Evolutionary conservation across 163 green algal species (phyloP), one percentile per base, ranked within the genome.

Genomic region (Scenedesmus sp.): DNA sequence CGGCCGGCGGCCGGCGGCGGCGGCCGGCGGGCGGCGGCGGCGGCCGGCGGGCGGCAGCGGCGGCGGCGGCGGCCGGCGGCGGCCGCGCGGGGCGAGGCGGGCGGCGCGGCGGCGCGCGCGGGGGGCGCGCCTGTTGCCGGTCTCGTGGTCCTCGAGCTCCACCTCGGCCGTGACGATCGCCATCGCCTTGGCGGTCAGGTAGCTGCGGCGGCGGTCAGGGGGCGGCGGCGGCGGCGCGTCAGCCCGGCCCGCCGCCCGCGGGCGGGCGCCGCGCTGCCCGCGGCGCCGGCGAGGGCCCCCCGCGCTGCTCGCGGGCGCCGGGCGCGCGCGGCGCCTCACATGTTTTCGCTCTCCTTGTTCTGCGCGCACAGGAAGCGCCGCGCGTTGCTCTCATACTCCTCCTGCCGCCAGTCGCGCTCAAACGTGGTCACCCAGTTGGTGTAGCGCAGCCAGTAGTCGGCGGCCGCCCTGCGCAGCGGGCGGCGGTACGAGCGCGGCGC

Each of bases 101-200:
- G n/a, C n/a, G n/a, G n/a, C n/a, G n/a, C n/a, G n/a, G n/a, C n/a
- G n/a, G n/a, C n/a, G n/a, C n/a, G n/a, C n/a, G n/a, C n/a, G n/a
- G n/a, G n/a, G n/a, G n/a, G n/a, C n/a, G n/a, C n/a, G n/a, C n/a
- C 29, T 1, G n/a, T 36, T 26, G 50, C 36, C 62, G 24, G 69
- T 60, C 44, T 79, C 39, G 33, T 70, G 58, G 31, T 79, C 71
- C 29, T 79, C 71, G 13, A 79, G 48, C 71, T 79, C 71, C 29
- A 79, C 66, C 44, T 79, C 71, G 58, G 71, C 71, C 45, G 33
- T 79, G 0, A 79, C 71, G 15, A 70, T 51, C 1, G 71, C 56
- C 71, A 79, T 47, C 29, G 71, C 71, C 71, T 79, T 79, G 29
- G 58, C 71, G 57, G 58, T 77, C 24, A 53, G 18, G 54, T 77